These are phyloP conservation scores for Sarocladium kiliense DNA, from an alignment of 2,329 filamentous ascomycete species.

Conservation along the genomic window DNA sequence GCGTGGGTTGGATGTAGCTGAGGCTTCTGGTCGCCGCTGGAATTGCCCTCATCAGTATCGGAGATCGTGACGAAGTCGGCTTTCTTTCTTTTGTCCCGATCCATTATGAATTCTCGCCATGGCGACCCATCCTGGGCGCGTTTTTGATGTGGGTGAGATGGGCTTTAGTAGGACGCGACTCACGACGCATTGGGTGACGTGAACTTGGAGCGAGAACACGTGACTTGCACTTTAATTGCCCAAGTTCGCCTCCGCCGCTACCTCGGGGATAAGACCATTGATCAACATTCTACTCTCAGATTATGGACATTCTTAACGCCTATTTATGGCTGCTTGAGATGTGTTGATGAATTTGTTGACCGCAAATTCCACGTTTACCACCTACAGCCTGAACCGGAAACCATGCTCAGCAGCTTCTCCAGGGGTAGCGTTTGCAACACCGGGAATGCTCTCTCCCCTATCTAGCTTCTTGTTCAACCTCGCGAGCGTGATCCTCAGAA, in stretches of 20 bases:
- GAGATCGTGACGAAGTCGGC: not conserved
- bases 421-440: constrained; percentile 51
- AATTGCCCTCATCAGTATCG: not conserved
- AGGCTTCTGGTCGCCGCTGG: not conserved
- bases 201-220: constrained; percentile 10
- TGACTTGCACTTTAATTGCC: constrained; percentile 1
- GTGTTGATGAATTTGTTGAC: not conserved
- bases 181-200: not conserved
- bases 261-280: too few species aligned
- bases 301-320: too few species aligned
- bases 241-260: too few species aligned
- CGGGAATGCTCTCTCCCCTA: constrained; percentile 51
- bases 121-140: not conserved
- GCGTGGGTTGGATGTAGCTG: not conserved
- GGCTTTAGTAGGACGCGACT: not conserved
- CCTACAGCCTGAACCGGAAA: constrained; percentile 59
- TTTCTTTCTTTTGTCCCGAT: not conserved
- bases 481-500: constrained; percentile 58
- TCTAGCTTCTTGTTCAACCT: constrained; percentile 51
- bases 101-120: not conserved
- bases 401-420: constrained; percentile 53
- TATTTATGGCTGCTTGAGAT: too few species aligned
- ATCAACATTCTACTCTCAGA: too few species aligned
- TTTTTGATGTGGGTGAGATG: not conserved
- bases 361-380: not conserved